Evolutionary conservation across 2,329 filamentous ascomycete genomes (phyloP), one percentile per base, ranked within the genome.

Genomic region (Trichoderma arundinaceum): DNA sequence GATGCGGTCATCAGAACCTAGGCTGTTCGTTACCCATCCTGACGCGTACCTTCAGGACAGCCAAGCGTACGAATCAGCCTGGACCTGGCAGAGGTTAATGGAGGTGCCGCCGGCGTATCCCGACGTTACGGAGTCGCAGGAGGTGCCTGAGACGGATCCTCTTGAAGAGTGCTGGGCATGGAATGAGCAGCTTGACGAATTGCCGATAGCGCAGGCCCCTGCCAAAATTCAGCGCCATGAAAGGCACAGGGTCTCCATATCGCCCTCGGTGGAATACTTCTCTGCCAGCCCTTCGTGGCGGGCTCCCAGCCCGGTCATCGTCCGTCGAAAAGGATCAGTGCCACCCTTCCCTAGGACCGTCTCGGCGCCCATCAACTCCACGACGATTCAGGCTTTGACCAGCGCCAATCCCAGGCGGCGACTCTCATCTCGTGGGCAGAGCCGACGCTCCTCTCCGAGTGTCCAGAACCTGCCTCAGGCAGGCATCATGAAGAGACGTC

Each of bases 21-120:
- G 91, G 8, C 83, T 94, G 12, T 94, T 91, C 76, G 83, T 94
- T 66, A 94, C 91, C 1, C 89, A 92, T 66, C 86, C 88, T 3
- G 88, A 90, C 69, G 89, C 89, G 1, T 94, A 94, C 69, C 78
- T 91, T 2, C 91, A 94, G 72, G 85, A 88, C 67, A 75, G 79
- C 13, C 77, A 81, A 38, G 80, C 84, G 5, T 83, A 84, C 43
- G 81, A 84, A 49, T 74, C 79, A 9, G 82, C 82, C 5, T 93
- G 89, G 90, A 88, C 86, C 1, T 94, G 91, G 91, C 87, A 88
- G 70, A 84, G 83, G 52, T 76, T 94, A 9, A 85, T 87, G 39
- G 83, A 88, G 70, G 78, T 92, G 28, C 86, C 84, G 56, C 82
- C 86, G 5, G 80, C 86, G 19, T 84, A 85, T 68, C 77, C 80